These are phyloP conservation scores for Hyaloscypha variabilis DNA, from an alignment of 495 filamentous ascomycete genomes.

Conservation along the genomic window DNA sequence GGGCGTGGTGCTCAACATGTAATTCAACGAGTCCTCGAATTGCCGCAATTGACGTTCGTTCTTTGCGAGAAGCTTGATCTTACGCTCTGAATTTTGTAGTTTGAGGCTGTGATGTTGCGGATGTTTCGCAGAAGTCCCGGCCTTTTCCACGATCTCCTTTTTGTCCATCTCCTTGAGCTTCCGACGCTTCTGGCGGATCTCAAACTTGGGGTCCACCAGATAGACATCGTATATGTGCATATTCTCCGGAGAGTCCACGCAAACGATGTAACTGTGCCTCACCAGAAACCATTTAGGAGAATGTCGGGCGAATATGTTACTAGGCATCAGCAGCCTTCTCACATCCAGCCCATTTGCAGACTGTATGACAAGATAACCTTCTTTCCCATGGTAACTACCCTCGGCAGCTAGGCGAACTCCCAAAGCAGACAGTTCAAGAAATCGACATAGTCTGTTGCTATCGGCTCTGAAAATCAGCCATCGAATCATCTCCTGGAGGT, in stretches of 20 bases:
- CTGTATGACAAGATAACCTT: constrained; percentile 89
- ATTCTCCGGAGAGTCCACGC: constrained; percentile 95
- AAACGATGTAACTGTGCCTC: constrained; percentile 96
- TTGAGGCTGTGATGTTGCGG: constrained; percentile 83
- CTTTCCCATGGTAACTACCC: constrained; percentile 96
- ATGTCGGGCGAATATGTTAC: constrained; percentile 76
- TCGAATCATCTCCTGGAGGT: constrained; percentile 91
- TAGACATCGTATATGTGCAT: constrained; percentile 99
- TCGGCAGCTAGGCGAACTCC: constrained; percentile 95
- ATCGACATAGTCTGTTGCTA: constrained; percentile 94
- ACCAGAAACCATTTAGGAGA: constrained; percentile 97
- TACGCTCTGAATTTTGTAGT: constrained; percentile 84
- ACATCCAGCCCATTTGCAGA: constrained; percentile 91
- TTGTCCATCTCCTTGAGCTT: constrained; percentile 66
- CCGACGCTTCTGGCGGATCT: constrained; percentile 59
- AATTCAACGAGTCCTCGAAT: constrained; percentile 88
- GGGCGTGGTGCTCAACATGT: constrained; percentile 77
- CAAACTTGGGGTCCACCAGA: constrained; percentile 84
- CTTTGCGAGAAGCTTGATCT: constrained; percentile 86
- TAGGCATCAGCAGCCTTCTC: constrained; percentile 75
- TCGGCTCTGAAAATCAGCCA: constrained; percentile 96
- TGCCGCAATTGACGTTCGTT: constrained; percentile 88
- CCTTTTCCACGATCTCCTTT: constrained; percentile 49
- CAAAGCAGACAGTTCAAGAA: constrained; percentile 91
- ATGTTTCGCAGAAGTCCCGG: constrained; percentile 53